Percentiles rank a stretch among this genome's conserved stretches.
phyloP scores from a whole-genome alignment of 768 basidiomycete genomes.

The Porphyrellus cyaneotinctus region DNA sequence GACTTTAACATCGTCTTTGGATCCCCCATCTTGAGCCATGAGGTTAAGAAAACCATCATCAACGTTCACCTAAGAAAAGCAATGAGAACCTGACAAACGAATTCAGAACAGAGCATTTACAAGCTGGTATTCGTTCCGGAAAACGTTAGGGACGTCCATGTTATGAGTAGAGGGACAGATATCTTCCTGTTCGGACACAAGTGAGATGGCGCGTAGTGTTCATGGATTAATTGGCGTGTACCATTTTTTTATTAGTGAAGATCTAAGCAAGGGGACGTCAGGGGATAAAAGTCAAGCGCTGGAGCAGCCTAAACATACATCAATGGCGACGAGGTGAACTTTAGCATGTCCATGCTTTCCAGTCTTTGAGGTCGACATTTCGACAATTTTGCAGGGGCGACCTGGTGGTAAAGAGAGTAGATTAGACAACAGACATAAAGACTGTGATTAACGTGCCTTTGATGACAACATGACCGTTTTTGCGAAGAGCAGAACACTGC shows the following conservation, averaged over 20 bases:
- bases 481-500: slow-evolving; percentile 96
- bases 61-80: slow-evolving; percentile 61
- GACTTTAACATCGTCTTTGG: slow-evolving; percentile 93
- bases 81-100: slow-evolving; percentile 1
- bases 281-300: not conserved
- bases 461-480: slow-evolving; percentile 93
- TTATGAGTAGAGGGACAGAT: slow-evolving; percentile 98
- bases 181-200: slow-evolving; percentile 62
- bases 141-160: slow-evolving; percentile 98
- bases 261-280: slow-evolving; percentile 52
- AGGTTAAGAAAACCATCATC: slow-evolving; percentile 96
- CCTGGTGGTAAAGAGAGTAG: slow-evolving; percentile 34
- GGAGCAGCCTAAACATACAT: slow-evolving; percentile 54
- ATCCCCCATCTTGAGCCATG: slow-evolving; percentile 70
- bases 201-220: not conserved
- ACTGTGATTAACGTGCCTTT: slow-evolving; percentile 49
- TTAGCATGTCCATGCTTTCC: slow-evolving; percentile 99
- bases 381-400: slow-evolving; percentile 97
- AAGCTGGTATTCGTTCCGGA: slow-evolving; percentile 86
- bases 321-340: slow-evolving; percentile 95
- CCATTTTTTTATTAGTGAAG: slow-evolving; percentile 97
- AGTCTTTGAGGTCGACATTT: slow-evolving; percentile 99
- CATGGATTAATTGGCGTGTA: slow-evolving; percentile 33
- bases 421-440: slow-evolving; percentile 3
- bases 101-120: slow-evolving; percentile 38